phyloP scores from a whole-genome alignment of 345 rosid genomes.

The Brassica carinata region DNA sequence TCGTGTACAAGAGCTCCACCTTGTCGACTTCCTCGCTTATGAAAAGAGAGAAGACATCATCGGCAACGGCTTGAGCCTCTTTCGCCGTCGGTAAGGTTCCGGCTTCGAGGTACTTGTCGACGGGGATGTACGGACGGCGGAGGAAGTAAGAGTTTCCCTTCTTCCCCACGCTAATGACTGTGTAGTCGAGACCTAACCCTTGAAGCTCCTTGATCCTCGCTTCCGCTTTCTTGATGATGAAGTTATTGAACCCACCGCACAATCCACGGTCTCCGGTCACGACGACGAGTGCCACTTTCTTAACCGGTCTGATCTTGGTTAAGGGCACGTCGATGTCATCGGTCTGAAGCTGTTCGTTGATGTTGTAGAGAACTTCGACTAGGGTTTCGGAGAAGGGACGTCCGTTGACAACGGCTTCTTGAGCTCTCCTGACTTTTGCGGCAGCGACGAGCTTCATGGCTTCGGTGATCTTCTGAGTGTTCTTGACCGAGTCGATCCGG shows the following conservation, averaged over 20 bases:
- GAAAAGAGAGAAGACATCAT: constrained; percentile 69
- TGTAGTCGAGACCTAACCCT: constrained; percentile 64
- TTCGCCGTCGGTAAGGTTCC: constrained; percentile 61
- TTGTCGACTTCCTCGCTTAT: constrained; percentile 91
- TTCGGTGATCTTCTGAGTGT: constrained; percentile 97
- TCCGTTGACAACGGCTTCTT: constrained; percentile 91
- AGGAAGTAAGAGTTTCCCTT: constrained; percentile 82
- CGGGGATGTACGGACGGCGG: constrained; percentile 86
- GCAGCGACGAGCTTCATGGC: constrained; percentile 99
- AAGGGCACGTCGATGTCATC: constrained; percentile 86
- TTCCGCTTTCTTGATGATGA: constrained; percentile 79
- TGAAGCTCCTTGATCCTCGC: constrained; percentile 66
- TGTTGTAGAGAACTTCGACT: constrained; percentile 91
- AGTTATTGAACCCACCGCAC: constrained; percentile 82
- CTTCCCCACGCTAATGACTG: constrained; percentile 81
- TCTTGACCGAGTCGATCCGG: constrained; percentile 81
- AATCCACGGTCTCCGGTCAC: constrained; percentile 91
- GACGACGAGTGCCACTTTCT: constrained; percentile 91
- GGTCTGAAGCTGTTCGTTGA: constrained; percentile 89
- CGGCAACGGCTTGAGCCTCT: constrained; percentile 80
- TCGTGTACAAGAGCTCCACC: constrained; percentile 93
- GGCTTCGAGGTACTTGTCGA: constrained; percentile 58
- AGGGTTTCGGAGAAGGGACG: constrained; percentile 91
- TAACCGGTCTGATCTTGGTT: constrained; percentile 84
- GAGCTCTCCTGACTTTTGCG: constrained; percentile 96